phyloP scores from a whole-genome alignment of 208 protist genomes.

The Leishmania tarentolae region DNA sequence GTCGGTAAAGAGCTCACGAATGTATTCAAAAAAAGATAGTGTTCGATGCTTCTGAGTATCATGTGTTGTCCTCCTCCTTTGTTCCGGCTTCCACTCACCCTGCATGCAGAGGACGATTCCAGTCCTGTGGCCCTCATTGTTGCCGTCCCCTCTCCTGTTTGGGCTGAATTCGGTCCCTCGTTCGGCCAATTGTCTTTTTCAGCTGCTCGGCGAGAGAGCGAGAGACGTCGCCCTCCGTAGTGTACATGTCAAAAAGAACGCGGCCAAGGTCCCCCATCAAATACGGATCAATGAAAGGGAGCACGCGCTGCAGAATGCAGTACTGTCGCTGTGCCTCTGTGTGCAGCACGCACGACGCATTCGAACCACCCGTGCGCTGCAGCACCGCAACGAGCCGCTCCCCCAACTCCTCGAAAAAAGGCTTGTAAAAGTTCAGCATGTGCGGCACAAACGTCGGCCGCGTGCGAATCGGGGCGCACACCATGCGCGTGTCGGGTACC shows the following conservation, averaged over 20 bases:
- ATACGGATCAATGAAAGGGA: conserved; percentile 62
- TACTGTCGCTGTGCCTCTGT: conserved; percentile 51
- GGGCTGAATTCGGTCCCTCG: conserved; percentile 10
- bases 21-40: background rate
- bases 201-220: conserved; percentile 35
- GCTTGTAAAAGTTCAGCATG: conserved; percentile 43
- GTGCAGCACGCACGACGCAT: conserved; percentile 37
- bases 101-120: background rate
- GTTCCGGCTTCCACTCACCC: background rate
- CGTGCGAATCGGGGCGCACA: conserved; percentile 32
- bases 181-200: conserved; percentile 35
- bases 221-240: conserved; percentile 34
- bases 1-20: background rate
- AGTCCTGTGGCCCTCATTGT: background rate
- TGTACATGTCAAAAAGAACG: conserved; percentile 53
- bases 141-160: background rate
- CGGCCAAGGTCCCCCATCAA: conserved; percentile 38
- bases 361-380: conserved; percentile 22
- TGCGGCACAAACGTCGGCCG: conserved; percentile 38
- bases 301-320: conserved; percentile 45
- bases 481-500: conserved; percentile 25
- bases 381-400: conserved; percentile 37
- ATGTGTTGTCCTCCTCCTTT: too few relatives aligned
- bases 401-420: conserved; percentile 44
- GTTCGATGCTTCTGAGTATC: background rate